These are phyloP conservation scores for Paramecium sonneborni DNA, from an alignment of 73 alveolate species.

Conservation along the genomic window DNA sequence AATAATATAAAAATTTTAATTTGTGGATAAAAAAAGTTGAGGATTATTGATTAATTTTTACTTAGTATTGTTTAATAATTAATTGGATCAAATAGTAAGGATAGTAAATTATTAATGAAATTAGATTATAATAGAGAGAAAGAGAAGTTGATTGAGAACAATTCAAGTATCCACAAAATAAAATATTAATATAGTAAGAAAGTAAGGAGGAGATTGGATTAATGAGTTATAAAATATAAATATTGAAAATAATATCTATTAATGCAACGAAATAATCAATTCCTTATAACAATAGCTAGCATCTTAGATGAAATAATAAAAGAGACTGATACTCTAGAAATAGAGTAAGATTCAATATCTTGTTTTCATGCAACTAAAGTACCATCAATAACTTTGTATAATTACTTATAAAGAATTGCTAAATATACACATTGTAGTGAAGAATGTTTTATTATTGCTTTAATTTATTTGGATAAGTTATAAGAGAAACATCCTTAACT, in stretches of 20 bases:
- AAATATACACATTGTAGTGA: slow-evolving; percentile 73
- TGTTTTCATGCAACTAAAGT: slow-evolving; percentile 53
- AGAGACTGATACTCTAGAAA: neutral
- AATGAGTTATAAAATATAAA: neutral
- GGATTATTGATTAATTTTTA: no score
- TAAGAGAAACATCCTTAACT: slow-evolving; percentile 60
- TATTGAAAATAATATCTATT: neutral
- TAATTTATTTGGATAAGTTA: slow-evolving; percentile 76
- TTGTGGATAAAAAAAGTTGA: no score
- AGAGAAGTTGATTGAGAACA: no score
- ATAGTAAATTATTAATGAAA: no score
- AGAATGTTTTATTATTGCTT: slow-evolving; percentile 64
- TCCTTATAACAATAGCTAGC: neutral
- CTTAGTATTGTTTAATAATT: no score
- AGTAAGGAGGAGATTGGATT: no score
- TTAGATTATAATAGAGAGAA: no score
- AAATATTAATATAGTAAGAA: no score
- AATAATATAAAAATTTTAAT: no score
- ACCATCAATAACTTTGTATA: slow-evolving; percentile 70
- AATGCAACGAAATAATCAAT: neutral
- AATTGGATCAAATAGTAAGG: no score
- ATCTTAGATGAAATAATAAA: neutral
- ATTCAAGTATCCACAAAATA: no score
- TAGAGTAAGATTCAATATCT: neutral
- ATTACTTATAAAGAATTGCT: slow-evolving; percentile 69